phyloP scores from a whole-genome alignment of 148 eudicot species.

The Camellia lanceoleosa region DNA sequence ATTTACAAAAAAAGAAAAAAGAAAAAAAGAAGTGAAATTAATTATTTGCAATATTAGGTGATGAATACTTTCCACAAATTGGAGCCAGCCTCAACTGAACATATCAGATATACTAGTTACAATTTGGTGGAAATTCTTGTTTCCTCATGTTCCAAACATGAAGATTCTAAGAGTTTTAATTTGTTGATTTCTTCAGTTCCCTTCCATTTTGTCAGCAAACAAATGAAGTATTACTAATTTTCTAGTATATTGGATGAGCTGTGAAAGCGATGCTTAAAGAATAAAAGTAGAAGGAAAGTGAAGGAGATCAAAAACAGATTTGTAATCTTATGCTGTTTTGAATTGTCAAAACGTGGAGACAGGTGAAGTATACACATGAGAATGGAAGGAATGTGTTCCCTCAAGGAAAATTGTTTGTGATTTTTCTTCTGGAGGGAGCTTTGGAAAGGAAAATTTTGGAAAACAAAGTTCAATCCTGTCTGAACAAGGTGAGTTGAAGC shows the following conservation, averaged over 20 bases:
- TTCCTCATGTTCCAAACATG: neutral
- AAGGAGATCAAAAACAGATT: neutral
- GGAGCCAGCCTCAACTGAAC: neutral
- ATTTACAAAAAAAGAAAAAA: neutral
- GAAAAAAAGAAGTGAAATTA: neutral
- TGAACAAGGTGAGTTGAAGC: constrained; percentile 1
- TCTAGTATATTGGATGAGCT: neutral
- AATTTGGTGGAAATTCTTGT: neutral
- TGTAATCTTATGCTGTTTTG: neutral
- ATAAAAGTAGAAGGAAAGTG: neutral
- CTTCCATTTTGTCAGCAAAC: no score
- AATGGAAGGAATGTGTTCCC: neutral
- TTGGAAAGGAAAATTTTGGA: neutral
- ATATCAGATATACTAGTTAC: neutral
- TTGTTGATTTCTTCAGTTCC: neutral
- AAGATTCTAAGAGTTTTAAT: neutral
- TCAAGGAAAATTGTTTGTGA: constrained; percentile 1
- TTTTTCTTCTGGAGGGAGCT: constrained; percentile 4
- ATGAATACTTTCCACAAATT: neutral
- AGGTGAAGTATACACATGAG: constrained; percentile 18
- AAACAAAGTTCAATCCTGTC: neutral
- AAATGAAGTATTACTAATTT: neutral
- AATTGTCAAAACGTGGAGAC: neutral
- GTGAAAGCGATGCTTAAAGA: neutral
- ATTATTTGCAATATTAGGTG: neutral